Conservation (phyloP, 202 grass and related monocot genomes). For the Zoysia matrella region DNA sequence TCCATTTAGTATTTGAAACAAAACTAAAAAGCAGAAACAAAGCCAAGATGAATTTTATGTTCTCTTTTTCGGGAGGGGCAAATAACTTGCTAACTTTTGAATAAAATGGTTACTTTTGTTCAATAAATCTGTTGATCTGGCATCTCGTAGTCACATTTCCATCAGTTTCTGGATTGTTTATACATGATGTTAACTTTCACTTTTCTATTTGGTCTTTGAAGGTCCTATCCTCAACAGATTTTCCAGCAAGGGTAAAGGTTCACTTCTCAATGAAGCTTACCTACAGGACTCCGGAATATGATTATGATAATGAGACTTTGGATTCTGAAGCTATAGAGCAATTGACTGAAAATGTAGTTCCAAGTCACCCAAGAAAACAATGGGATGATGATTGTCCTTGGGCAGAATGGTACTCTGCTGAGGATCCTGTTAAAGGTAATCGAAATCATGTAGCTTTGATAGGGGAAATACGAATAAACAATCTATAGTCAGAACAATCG, state of each 20-base stretch:
- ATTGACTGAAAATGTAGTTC: conserved; percentile 55
- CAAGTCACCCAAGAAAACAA: conserved; percentile 66
- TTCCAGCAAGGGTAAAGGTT: conserved; percentile 80
- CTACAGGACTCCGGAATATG: conserved; percentile 84
- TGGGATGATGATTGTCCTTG: conserved; percentile 98
- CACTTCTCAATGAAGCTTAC: conserved; percentile 93
- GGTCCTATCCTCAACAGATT: conserved; percentile 78
- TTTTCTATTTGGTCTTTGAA: conserved; percentile 70
- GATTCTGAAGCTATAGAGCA: conserved; percentile 59
- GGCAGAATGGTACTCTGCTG: conserved; percentile 99
- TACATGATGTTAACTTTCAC: conserved; percentile 22
- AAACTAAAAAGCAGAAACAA: background rate
- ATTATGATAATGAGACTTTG: conserved; percentile 69
- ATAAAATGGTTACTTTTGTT: conserved; percentile 24
- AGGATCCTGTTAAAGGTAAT: conserved; percentile 96
- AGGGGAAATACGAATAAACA: background rate
- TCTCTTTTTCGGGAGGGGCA: background rate
- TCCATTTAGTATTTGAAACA: background rate
- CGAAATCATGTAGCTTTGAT: conserved; percentile 19
- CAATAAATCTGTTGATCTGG: conserved; percentile 17
- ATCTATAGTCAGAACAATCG: background rate
- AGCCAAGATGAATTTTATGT: background rate
- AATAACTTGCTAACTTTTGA: conserved; percentile 8
- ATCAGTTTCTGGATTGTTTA: conserved; percentile 26
- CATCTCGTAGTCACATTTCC: background rate